Evolutionary conservation across 164 flowering plant genomes (phyloP), one percentile per base, ranked within the genome.

Genomic region (Protea cynaroides): DNA sequence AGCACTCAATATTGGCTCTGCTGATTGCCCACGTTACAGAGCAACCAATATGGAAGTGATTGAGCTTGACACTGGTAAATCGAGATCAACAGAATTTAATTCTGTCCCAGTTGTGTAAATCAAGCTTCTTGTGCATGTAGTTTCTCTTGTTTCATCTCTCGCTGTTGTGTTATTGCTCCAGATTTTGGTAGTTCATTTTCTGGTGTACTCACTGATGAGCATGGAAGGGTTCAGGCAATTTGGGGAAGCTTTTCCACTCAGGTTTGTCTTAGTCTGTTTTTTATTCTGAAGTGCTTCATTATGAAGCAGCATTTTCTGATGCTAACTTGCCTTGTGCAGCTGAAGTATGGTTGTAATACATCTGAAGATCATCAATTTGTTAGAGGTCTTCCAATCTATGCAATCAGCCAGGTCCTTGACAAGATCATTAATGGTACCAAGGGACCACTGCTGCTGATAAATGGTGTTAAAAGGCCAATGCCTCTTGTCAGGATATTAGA

Each of bases 211-310:
- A 84, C 97, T 56, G 94, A 93, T 84, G 98, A 90, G 68, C 81
- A 58, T 46, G 98, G 98, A 63, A 84, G 84, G 70, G 97, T 93
- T 65, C 87, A 83, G 72, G 97, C 98, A 53, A 68, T 93, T 18
- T 93, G 98, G 98, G 98, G 85, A 69, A 88, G 97, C 82, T 93
- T 93, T 79, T 93, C 97, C 25, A 88, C 98, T 55, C 97, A 90
- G 96, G 98, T 92, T 69, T 69, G 59, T 22, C 25, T 34, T 59
- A 38, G 34, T 13, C 5, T 29, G 5, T 57, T 46, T 58, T 43
- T 64, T 25, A 43, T 61, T 67, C 29, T 64, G 25, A 52, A 38
- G 54, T 56, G 23, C 43, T 63, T 63, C 37, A 11, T 64, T 51
- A 36, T 38, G 12, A 21, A 22, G 17, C 3, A 34, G 40, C 37